These are phyloP conservation scores for Ceratocystis huliohia DNA, from an alignment of 2,329 filamentous ascomycete genomes.

Conservation along the genomic window DNA sequence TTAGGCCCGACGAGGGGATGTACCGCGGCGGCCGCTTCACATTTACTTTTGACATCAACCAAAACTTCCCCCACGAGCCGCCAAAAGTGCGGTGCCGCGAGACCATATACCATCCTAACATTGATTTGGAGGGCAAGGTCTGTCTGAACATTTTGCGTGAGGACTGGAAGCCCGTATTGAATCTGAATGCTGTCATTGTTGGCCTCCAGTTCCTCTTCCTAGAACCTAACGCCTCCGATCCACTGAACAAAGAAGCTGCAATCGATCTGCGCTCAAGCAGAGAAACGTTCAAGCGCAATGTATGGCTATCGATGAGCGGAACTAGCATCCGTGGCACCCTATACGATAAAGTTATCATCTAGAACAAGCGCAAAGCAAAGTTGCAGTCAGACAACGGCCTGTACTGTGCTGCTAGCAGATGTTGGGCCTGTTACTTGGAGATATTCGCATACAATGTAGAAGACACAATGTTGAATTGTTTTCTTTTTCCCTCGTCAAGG, in stretches of 20 bases:
- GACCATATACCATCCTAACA: conserved; percentile 99
- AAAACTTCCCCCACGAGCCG: conserved; percentile 92
- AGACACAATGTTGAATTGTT: neutral
- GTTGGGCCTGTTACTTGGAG: neutral
- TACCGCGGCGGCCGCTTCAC: conserved; percentile 82
- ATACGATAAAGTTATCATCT: conserved; percentile 45
- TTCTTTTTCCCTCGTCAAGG: neutral
- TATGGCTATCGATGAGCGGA: conserved; percentile 70
- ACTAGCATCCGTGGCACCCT: conserved; percentile 57
- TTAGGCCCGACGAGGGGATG: conserved; percentile 73
- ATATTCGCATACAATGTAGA: neutral
- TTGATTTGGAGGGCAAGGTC: conserved; percentile 93
- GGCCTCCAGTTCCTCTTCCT: conserved; percentile 93
- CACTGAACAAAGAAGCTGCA: conserved; percentile 95
- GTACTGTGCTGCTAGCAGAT: neutral
- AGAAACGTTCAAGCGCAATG: conserved; percentile 85
- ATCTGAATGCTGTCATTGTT: conserved; percentile 91
- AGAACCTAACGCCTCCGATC: conserved; percentile 91
- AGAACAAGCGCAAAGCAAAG: neutral
- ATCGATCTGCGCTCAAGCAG: conserved; percentile 78
- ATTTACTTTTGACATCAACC: conserved; percentile 84
- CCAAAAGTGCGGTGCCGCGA: conserved; percentile 94
- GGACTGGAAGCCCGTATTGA: conserved; percentile 98
- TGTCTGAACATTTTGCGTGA: conserved; percentile 94
- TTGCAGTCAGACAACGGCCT: neutral